phyloP scores from a whole-genome alignment of 192 early-diverging fungal species.

The Dimargaris cristalligena region DNA sequence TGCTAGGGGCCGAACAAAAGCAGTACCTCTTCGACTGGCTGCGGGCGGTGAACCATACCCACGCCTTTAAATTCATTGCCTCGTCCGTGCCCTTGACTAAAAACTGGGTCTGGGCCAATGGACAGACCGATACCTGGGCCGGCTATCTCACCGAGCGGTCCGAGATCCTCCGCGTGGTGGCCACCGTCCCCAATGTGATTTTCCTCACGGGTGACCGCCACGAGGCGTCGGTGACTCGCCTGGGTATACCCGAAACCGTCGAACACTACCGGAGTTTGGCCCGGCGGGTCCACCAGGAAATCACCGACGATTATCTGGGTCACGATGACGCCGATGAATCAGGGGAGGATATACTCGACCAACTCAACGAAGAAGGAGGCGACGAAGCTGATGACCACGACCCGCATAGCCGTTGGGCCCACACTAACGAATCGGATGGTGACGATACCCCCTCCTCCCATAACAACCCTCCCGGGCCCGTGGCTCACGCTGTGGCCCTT shows the following conservation, averaged over 20 bases:
- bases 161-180: conserved; percentile 22
- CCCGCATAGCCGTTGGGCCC: neutral
- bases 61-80: conserved; percentile 27
- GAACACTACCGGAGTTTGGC: neutral
- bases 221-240: conserved; percentile 25
- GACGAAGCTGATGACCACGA: no score
- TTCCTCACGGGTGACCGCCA: conserved; percentile 34
- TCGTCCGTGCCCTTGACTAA: conserved; percentile 27
- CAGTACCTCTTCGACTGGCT: conserved; percentile 28
- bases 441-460: neutral
- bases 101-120: conserved; percentile 24
- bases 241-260: neutral
- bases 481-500: neutral
- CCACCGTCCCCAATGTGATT: conserved; percentile 22
- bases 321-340: neutral
- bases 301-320: no score
- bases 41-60: conserved; percentile 23
- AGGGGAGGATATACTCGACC: no score
- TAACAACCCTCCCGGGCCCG: no score
- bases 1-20: conserved; percentile 28
- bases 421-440: neutral
- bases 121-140: conserved; percentile 29
- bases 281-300: neutral
- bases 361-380: neutral
- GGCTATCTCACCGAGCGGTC: conserved; percentile 28